Evolutionary conservation across 164 flowering plant genomes (phyloP).

Genomic region (Vitis riparia): DNA sequence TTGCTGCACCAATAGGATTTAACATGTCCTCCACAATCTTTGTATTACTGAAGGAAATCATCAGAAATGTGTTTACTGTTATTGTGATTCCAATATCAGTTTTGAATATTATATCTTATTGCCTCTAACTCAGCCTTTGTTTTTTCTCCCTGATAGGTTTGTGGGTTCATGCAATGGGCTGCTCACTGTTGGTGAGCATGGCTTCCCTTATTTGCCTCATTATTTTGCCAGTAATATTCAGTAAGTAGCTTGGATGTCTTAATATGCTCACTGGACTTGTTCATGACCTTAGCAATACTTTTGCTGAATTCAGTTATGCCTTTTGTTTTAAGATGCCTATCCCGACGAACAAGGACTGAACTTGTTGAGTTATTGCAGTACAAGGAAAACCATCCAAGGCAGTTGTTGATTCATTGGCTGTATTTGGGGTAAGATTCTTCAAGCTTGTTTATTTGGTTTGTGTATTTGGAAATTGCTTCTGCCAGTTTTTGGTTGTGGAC

Average conservation of each 20-base stretch:
- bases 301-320: neutral
- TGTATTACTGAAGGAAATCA: no score
- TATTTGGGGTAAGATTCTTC: conserved; percentile 85
- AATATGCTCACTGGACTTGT: neutral
- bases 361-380: conserved; percentile 49
- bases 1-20: no score
- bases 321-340: conserved; percentile 7
- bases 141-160: conserved; percentile 46
- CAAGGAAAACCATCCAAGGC: conserved; percentile 90
- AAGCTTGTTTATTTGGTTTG: conserved; percentile 11
- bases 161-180: conserved; percentile 86
- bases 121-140: neutral
- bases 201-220: conserved; percentile 92
- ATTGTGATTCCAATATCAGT: no score
- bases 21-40: no score
- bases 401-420: conserved; percentile 86
- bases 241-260: conserved; percentile 46
- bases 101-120: no score
- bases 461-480: neutral
- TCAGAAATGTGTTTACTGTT: no score
- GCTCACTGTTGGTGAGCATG: conserved; percentile 97
- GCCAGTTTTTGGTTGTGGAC: neutral
- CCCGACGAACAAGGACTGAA: neutral
- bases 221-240: conserved; percentile 73
- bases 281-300: neutral